Evolutionary conservation across 2,329 filamentous ascomycete genomes (phyloP), one percentile per base, ranked within the genome.

Genomic region (Talaromyces verruculosus): DNA sequence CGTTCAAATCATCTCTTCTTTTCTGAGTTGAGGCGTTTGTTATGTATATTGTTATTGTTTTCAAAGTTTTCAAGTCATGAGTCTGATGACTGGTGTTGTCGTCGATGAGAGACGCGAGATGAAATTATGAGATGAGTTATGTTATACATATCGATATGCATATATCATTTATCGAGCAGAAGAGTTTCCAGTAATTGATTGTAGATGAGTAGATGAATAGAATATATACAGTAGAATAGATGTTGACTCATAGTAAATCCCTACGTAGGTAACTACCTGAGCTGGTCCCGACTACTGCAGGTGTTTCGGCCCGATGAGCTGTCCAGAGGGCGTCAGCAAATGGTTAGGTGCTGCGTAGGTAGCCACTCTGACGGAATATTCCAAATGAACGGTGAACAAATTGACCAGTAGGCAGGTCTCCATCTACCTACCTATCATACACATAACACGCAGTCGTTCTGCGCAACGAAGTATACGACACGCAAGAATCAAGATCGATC

Each of bases 1-100:
- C 47, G 68, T 60, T 67, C 67, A 22, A 35, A 45, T 68, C 45
- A 64, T 67, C 67, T 70, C 37, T 68, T 60, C 59, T 35, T 58
- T 22, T 55, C 63, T 67, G 57, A 63, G 53, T 67, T 61, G 58
- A 72, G 70, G 71, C 72, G 65, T 69, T 65, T 57, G 19, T 57
- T 37, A 25, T 39, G 25, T 57, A 49, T 63, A 67, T 67, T 55
- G 67, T 62, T 61, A 35, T 62, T 19, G 17, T 49, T 49, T 51
- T 7, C 17, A 57, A 57, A 4, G 25, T 25, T 25, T 25, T 4
- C 25, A 25, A 25, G 35, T 30, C 53, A 59, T 41, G 57, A 59
- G 57, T 60, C 25, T n/a, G 37, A 60, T 60, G 39, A 60, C 57
- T 33, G 22, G 39, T 60, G 39, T 60, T 28, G 13, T 41, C 17